phyloP scores from a whole-genome alignment of 305 asterid genomes.

The Fraxinus ornus region DNA sequence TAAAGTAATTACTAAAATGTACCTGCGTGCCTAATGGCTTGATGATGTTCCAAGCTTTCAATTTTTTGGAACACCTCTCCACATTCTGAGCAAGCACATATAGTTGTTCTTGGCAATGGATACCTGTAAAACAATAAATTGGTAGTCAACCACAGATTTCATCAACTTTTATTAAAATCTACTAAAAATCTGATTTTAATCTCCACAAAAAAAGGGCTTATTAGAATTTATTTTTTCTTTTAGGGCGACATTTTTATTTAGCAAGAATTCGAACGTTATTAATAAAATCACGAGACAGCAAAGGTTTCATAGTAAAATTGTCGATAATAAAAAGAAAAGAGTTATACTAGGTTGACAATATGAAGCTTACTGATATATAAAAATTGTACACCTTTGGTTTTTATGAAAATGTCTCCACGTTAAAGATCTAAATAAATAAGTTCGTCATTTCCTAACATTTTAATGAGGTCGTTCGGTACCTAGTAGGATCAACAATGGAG shows the following conservation, averaged over 20 bases:
- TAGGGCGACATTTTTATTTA: not conserved
- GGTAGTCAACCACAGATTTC: not conserved
- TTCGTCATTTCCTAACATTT: not conserved
- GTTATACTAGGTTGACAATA: not conserved
- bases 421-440: not conserved
- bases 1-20: not conserved
- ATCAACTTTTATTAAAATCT: too few species aligned
- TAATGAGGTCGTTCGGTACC: constrained; percentile 31
- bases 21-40: constrained; percentile 94
- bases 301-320: not conserved
- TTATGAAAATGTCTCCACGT: not conserved
- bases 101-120: constrained; percentile 71
- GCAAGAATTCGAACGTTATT: not conserved
- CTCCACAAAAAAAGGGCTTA: not conserved
- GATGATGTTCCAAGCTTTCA: constrained; percentile 92
- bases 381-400: not conserved
- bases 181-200: too few species aligned
- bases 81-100: constrained; percentile 81
- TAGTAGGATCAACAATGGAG: constrained; percentile 67
- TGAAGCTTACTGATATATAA: not conserved
- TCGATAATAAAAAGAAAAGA: not conserved
- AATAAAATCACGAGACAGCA: not conserved
- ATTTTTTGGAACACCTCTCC: constrained; percentile 92
- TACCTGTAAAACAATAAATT: constrained; percentile 40
- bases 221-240: not conserved